phyloP scores from a whole-genome alignment of 208 protist species.

The Leishmania arabica region DNA sequence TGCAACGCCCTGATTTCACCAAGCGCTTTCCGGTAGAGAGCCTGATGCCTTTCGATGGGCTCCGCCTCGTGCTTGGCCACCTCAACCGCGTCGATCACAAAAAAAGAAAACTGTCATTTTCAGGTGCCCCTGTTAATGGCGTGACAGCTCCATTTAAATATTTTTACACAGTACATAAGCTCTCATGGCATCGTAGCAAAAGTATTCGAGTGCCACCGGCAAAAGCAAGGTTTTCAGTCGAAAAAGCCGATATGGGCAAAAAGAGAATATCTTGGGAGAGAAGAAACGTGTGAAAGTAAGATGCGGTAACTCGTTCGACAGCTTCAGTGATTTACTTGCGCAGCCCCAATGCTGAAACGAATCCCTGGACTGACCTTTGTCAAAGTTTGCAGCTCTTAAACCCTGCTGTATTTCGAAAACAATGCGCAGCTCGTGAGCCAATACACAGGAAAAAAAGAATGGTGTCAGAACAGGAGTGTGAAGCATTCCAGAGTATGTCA shows the following conservation, averaged over 20 bases:
- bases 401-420: background rate
- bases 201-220: background rate
- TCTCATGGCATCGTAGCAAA: background rate
- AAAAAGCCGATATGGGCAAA: background rate
- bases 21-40: conserved; percentile 16
- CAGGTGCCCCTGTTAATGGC: background rate
- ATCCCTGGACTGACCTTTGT: background rate
- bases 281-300: background rate
- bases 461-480: background rate
- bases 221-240: background rate
- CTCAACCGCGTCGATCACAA: background rate
- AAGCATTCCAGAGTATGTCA: no score
- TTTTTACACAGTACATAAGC: background rate
- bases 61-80: conserved; percentile 19
- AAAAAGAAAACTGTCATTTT: background rate
- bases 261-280: background rate
- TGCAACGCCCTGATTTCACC: background rate
- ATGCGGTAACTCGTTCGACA: background rate
- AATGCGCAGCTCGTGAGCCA: background rate
- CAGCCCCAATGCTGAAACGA: background rate
- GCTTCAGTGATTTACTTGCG: background rate
- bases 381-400: background rate
- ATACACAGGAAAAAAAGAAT: background rate
- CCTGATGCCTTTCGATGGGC: conserved; percentile 19
- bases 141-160: no score